Evolutionary conservation across 2,329 filamentous ascomycete species (phyloP).

Genomic region (Verticillium klebahnii): DNA sequence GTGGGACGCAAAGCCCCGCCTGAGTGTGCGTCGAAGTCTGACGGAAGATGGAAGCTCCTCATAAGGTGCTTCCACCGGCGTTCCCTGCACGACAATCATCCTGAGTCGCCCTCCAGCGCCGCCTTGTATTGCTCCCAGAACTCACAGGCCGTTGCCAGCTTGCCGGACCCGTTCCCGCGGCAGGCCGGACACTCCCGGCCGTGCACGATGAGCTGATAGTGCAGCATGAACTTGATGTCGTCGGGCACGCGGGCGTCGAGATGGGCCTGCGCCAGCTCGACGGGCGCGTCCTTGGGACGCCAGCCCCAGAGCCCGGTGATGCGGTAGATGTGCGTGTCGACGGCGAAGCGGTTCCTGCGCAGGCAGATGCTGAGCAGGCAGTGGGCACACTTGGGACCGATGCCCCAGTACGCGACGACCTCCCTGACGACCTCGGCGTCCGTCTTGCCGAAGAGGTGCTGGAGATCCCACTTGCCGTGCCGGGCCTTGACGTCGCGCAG

Average conservation of each 20-base stretch:
- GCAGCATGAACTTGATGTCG: constrained; percentile 3
- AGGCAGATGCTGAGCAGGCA: constrained; percentile 6
- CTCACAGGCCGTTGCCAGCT: not conserved
- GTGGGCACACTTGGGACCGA: constrained; percentile 3
- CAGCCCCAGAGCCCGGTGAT: constrained; percentile 3
- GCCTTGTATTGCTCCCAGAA: too few species aligned
- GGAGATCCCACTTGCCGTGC: constrained; percentile 5
- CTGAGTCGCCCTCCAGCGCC: too few species aligned
- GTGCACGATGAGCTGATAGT: constrained; percentile 2
- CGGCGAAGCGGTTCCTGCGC: constrained; percentile 1
- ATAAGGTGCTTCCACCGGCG: too few species aligned
- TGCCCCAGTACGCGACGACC: constrained; percentile 3
- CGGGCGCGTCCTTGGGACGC: not conserved
- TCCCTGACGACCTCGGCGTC: constrained; percentile 5
- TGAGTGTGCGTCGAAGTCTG: too few species aligned
- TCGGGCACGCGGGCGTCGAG: not conserved
- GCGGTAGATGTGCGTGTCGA: constrained; percentile 4
- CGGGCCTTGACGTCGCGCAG: constrained; percentile 1
- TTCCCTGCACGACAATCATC: too few species aligned
- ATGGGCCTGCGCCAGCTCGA: constrained; percentile 1
- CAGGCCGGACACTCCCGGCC: constrained; percentile 3
- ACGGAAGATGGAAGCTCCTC: too few species aligned
- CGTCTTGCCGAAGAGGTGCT: constrained; percentile 2
- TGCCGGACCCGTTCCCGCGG: not conserved
- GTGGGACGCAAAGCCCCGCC: too few species aligned